Conservation (phyloP, 225 moss, liverwort and hornwort genomes). For the Thuidium tamariscinum region DNA sequence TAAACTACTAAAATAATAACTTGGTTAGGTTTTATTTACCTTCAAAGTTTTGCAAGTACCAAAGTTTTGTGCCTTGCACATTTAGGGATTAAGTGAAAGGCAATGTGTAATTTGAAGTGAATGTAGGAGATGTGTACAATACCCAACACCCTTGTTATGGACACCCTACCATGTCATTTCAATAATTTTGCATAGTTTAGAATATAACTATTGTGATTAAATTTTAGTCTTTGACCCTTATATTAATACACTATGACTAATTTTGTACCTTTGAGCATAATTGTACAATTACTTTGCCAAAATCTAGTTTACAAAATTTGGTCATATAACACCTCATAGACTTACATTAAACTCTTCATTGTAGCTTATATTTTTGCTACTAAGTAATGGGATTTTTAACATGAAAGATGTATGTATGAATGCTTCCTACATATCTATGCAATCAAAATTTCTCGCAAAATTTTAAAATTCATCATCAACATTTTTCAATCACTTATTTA, state of each 20-base stretch:
- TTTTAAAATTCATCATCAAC: too few relatives aligned
- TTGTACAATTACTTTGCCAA: too few relatives aligned
- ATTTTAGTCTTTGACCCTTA: background rate
- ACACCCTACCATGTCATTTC: too few relatives aligned
- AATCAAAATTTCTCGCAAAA: too few relatives aligned
- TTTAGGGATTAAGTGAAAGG: background rate
- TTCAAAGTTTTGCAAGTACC: too few relatives aligned
- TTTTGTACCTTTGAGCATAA: background rate
- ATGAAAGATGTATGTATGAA: background rate
- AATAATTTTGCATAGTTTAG: background rate
- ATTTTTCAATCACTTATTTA: background rate
- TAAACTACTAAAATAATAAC: too few relatives aligned
- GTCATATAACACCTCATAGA: background rate
- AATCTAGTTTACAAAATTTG: background rate
- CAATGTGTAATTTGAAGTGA: too few relatives aligned
- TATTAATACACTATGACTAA: fast-evolving
- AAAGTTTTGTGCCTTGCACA: too few relatives aligned
- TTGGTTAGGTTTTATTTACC: too few relatives aligned
- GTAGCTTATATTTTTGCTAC: background rate
- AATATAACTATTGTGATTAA: background rate
- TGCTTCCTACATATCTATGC: background rate
- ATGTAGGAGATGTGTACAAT: background rate
- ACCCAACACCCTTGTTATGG: fast-evolving
- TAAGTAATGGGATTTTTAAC: background rate
- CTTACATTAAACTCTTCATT: background rate